phyloP scores from a whole-genome alignment of 441 rosid species.

The Biscutella laevigata region DNA sequence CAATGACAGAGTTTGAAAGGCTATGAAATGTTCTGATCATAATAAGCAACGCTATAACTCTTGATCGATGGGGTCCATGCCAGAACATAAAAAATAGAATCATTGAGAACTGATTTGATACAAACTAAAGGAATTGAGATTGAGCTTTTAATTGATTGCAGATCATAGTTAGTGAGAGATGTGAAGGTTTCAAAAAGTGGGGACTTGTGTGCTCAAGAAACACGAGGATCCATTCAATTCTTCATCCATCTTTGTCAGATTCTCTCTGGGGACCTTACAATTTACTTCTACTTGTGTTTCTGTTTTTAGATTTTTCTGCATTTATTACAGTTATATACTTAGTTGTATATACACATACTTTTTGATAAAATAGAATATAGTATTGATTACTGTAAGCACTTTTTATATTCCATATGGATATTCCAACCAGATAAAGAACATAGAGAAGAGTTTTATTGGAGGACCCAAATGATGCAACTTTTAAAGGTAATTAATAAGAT shows the following conservation, averaged over 20 bases:
- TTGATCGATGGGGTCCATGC: neutral
- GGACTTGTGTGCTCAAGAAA: constrained; percentile 11
- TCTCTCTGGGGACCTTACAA: constrained; percentile 4
- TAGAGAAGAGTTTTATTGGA: neutral
- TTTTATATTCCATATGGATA: neutral
- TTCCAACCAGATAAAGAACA: constrained; percentile 1
- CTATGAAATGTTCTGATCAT: neutral
- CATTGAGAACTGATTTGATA: neutral
- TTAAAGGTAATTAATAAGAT: neutral
- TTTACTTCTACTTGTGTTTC: constrained; percentile 2
- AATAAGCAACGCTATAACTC: neutral
- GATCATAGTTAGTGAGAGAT: constrained; percentile 17
- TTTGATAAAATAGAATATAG: too few relatives aligned
- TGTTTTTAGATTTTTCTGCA: neutral
- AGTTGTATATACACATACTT: too few relatives aligned
- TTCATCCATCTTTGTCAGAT: constrained; percentile 15
- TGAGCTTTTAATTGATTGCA: constrained; percentile 15
- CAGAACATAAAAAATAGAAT: constrained; percentile 2
- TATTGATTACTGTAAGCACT: neutral
- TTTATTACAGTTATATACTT: too few relatives aligned
- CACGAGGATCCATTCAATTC: constrained; percentile 10
- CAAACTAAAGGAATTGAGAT: neutral
- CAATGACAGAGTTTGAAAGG: neutral
- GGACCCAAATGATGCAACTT: neutral
- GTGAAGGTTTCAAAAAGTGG: constrained; percentile 19